These are phyloP conservation scores for Aspergillus pseudoviridinutans DNA, from an alignment of 2,329 filamentous ascomycete genomes.

Conservation along the genomic window DNA sequence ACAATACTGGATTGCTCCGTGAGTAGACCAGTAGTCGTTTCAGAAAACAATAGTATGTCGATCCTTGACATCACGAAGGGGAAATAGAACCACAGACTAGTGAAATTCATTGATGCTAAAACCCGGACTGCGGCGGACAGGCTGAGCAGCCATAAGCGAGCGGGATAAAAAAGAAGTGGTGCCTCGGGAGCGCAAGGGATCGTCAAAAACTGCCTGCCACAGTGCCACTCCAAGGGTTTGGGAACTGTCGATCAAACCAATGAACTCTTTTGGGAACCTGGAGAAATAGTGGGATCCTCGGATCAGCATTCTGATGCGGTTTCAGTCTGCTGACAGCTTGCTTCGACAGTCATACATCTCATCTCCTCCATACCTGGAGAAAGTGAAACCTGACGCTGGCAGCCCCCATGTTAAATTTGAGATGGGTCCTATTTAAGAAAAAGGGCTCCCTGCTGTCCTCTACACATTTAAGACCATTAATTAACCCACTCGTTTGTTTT, in stretches of 20 bases:
- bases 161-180: slow-evolving; percentile 2
- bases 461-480: background rate
- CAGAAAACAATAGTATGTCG: slow-evolving; percentile 17
- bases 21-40: slow-evolving; percentile 11
- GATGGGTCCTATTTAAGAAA: background rate
- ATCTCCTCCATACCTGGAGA: background rate
- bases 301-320: slow-evolving; percentile 17
- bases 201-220: slow-evolving; percentile 3
- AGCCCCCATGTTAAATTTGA: background rate
- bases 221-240: background rate
- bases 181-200: slow-evolving; percentile 12
- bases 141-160: background rate
- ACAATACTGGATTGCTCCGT: too few relatives aligned
- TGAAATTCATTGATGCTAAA: background rate
- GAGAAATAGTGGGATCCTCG: slow-evolving; percentile 8
- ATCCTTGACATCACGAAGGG: slow-evolving; percentile 14
- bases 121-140: background rate
- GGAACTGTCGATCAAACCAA: slow-evolving; percentile 3
- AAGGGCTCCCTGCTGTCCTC: background rate
- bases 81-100: background rate
- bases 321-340: slow-evolving; percentile 13
- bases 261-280: slow-evolving; percentile 12
- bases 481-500: background rate
- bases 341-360: slow-evolving; percentile 8
- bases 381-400: background rate